These are phyloP conservation scores for Melaleuca alternifolia DNA, from an alignment of 345 rosid species.

Conservation along the genomic window DNA sequence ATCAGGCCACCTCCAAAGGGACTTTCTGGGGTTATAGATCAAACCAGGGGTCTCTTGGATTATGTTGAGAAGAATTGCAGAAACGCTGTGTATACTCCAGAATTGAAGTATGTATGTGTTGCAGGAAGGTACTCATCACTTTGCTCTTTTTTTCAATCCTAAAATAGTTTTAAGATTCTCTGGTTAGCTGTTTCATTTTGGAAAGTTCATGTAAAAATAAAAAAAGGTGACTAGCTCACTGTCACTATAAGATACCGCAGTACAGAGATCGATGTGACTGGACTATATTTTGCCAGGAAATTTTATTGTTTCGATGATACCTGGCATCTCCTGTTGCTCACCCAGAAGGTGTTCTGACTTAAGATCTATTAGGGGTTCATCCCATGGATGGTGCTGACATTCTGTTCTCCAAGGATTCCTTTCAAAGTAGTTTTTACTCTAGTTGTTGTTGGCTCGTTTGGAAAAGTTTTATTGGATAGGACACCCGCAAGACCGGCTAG, in stretches of 20 bases:
- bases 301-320: not conserved
- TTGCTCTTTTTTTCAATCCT: not conserved
- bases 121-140: constrained; percentile 63
- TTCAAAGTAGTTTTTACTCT: not conserved
- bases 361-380: not conserved
- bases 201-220: not conserved
- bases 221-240: not conserved
- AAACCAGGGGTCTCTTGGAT: constrained; percentile 85
- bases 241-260: not conserved
- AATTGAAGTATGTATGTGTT: constrained; percentile 75
- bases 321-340: no score
- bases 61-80: constrained; percentile 61
- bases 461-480: not conserved
- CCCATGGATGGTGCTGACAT: not conserved
- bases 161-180: not conserved
- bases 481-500: not conserved
- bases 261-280: not conserved
- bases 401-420: not conserved
- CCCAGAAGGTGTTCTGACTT: not conserved
- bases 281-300: not conserved
- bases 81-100: constrained; percentile 66
- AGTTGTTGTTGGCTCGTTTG: not conserved
- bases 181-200: not conserved
- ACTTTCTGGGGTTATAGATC: constrained; percentile 67
- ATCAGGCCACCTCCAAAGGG: constrained; percentile 91